Conservation (phyloP, 345 rosid genomes). For the Pelargonium nanum region DNA sequence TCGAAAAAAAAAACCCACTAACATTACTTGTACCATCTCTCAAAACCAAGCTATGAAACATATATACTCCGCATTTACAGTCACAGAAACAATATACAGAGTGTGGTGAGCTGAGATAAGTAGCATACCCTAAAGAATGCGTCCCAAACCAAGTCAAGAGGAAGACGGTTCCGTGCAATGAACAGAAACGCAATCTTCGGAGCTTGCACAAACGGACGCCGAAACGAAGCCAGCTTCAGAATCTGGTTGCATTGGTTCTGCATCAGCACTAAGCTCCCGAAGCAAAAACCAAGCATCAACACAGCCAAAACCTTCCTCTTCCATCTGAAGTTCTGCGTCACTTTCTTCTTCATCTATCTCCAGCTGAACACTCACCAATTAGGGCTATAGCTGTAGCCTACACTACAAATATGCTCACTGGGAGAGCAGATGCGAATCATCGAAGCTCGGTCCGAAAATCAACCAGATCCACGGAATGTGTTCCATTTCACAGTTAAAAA, state of each 20-base stretch:
- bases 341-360: slow-evolving; percentile 1
- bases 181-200: slow-evolving; percentile 80
- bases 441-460: slow-evolving; percentile 4
- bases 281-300: slow-evolving; percentile 41
- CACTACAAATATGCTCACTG: background rate
- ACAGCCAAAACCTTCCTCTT: slow-evolving; percentile 46
- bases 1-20: background rate
- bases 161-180: slow-evolving; percentile 77
- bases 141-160: slow-evolving; percentile 82
- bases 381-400: background rate
- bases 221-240: slow-evolving; percentile 35
- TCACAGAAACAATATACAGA: background rate
- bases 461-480: slow-evolving; percentile 2
- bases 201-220: slow-evolving; percentile 23
- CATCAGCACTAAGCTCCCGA: slow-evolving; percentile 47
- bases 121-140: slow-evolving; percentile 58
- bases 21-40: background rate
- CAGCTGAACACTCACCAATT: background rate
- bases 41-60: background rate
- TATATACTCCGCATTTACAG: background rate
- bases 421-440: background rate
- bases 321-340: slow-evolving; percentile 49
- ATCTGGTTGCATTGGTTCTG: slow-evolving; percentile 48
- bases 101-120: background rate
- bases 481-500: no score